Evolutionary conservation across 306 rosid species (phyloP).

Genomic region (Myrica gale): DNA sequence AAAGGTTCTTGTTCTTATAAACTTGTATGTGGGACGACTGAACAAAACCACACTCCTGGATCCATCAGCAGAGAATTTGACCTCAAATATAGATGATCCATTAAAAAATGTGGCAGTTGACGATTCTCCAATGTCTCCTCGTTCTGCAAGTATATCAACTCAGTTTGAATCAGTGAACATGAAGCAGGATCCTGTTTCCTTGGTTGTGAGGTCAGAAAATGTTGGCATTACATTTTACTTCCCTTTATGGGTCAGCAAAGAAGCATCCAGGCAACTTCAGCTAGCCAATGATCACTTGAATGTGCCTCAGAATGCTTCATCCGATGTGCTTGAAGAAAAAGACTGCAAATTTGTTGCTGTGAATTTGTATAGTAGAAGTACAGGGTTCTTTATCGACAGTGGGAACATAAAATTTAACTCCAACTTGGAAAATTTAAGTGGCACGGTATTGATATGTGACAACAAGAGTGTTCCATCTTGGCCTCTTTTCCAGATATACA

Average conservation of each 20-base stretch:
- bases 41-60: slow-evolving; percentile 26
- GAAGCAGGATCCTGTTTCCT: slow-evolving; percentile 32
- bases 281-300: slow-evolving; percentile 32
- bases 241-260: slow-evolving; percentile 55
- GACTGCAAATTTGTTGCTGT: slow-evolving; percentile 46
- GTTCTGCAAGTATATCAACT: slow-evolving; percentile 35
- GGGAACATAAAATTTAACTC: slow-evolving; percentile 45
- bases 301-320: slow-evolving; percentile 37
- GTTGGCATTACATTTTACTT: slow-evolving; percentile 53
- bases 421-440: slow-evolving; percentile 57
- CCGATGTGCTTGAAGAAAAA: slow-evolving; percentile 37
- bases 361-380: slow-evolving; percentile 43
- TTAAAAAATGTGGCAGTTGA: slow-evolving; percentile 23
- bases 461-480: slow-evolving; percentile 48
- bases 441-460: slow-evolving; percentile 47
- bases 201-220: slow-evolving; percentile 46
- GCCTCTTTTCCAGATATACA: slow-evolving; percentile 67
- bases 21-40: slow-evolving; percentile 34
- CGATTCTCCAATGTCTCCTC: slow-evolving; percentile 28
- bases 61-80: slow-evolving; percentile 29
- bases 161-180: slow-evolving; percentile 36
- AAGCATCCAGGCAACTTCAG: slow-evolving; percentile 38
- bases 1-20: slow-evolving; percentile 49
- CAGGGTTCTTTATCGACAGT: slow-evolving; percentile 45
- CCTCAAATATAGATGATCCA: slow-evolving; percentile 29